A percentile compares a stretch with the other conserved stretches of the same genome.
Conservation (phyloP, 306 rosid species). For the Lathyrus sativus region DNA sequence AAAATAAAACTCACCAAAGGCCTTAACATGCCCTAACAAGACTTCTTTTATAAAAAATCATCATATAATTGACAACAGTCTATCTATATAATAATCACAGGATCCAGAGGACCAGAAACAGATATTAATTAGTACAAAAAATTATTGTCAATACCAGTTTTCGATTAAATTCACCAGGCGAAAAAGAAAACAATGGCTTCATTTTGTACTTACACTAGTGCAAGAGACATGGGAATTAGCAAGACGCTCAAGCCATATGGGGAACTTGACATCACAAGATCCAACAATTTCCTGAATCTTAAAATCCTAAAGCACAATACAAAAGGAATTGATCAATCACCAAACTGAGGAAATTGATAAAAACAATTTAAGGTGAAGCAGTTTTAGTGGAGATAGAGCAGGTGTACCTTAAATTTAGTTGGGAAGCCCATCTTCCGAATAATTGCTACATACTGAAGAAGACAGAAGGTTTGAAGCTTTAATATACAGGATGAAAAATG, state of each 20-base stretch:
- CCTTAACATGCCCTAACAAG: background rate
- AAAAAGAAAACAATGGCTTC: background rate
- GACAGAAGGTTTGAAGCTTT: constrained; percentile 34
- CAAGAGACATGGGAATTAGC: constrained; percentile 75
- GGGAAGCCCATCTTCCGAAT: constrained; percentile 84
- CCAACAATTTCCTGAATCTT: constrained; percentile 89
- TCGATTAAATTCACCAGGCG: constrained; percentile 6
- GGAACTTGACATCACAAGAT: constrained; percentile 84
- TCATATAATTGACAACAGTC: background rate
- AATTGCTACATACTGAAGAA: constrained; percentile 78
- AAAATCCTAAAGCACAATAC: constrained; percentile 51
- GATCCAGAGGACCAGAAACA: background rate
- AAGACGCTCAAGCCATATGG: constrained; percentile 85
- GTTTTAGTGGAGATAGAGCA: constrained; percentile 1
- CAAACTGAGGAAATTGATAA: background rate
- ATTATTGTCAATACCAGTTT: background rate
- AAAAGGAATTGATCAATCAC: constrained; percentile 19
- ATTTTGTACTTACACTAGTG: constrained; percentile 66
- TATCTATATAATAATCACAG: background rate
- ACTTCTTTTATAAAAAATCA: background rate
- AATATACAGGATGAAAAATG: background rate
- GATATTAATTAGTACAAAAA: background rate
- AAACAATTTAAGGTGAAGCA: constrained; percentile 25
- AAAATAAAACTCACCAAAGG: constrained; percentile 10
- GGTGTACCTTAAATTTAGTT: constrained; percentile 72